A percentile compares a stretch with the other conserved stretches of the same genome.
phyloP scores from a whole-genome alignment of 768 basidiomycete species.

The Hygrocybe punicea region DNA sequence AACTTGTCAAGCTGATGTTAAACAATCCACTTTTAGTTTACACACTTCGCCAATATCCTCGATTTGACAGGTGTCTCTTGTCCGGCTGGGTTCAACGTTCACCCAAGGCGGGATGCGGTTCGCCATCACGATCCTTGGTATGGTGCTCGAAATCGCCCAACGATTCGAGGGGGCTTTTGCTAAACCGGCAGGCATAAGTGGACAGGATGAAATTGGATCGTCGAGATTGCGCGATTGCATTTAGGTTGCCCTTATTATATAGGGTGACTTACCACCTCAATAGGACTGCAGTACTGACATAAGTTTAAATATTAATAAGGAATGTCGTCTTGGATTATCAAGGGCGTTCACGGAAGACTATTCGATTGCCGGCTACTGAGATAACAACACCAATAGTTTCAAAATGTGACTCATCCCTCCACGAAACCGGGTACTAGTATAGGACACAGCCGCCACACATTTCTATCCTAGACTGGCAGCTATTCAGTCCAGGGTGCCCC shows the following conservation, averaged over 20 bases:
- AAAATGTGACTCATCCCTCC: no score
- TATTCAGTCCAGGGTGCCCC: no score
- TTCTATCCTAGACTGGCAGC: no score
- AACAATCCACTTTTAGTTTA: constrained; percentile 2
- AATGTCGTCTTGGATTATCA: no score
- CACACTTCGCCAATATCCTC: constrained; percentile 7
- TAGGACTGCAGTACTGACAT: no score
- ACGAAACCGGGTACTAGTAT: no score
- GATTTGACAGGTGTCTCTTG: constrained; percentile 9
- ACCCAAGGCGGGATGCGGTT: constrained; percentile 7
- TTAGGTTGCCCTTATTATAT: neutral
- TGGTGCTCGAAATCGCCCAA: constrained; percentile 8
- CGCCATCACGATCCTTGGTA: constrained; percentile 8
- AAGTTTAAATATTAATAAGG: no score
- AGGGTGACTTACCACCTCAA: no score
- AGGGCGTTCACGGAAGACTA: no score
- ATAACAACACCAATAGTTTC: no score
- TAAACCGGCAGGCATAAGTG: constrained; percentile 4
- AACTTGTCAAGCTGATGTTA: neutral
- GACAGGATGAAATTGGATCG: neutral
- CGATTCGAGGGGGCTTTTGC: constrained; percentile 7
- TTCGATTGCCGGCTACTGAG: no score
- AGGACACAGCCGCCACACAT: no score
- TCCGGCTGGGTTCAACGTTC: constrained; percentile 8
- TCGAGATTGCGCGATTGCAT: neutral